Conservation (phyloP, 305 asterid genomes). For the Solanum hybrid region DNA sequence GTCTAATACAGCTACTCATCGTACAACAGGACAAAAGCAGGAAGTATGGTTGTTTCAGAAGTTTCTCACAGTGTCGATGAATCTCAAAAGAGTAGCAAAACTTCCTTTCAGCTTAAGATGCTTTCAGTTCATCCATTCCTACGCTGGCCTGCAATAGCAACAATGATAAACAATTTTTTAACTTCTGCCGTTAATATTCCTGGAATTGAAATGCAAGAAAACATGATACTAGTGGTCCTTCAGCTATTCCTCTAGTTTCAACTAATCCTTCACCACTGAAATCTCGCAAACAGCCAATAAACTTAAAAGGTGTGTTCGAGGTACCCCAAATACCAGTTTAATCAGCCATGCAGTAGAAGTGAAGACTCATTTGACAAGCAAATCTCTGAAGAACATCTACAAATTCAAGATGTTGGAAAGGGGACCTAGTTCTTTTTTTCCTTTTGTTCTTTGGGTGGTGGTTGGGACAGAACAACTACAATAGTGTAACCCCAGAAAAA, state of each 20-base stretch:
- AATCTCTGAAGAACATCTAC: background rate
- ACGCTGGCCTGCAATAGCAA: slow-evolving; percentile 63
- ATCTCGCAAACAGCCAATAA: background rate
- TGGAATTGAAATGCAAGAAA: background rate
- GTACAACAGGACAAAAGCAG: slow-evolving; percentile 1
- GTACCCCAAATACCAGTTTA: background rate
- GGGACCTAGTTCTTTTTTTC: background rate
- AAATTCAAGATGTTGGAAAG: background rate
- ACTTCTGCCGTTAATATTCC: background rate
- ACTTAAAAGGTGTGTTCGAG: background rate
- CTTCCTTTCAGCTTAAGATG: slow-evolving; percentile 38
- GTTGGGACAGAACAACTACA: background rate
- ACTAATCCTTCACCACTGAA: background rate
- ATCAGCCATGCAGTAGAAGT: background rate
- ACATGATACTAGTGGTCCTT: background rate
- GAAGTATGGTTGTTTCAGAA: slow-evolving; percentile 7
- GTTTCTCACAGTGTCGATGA: background rate
- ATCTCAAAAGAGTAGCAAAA: background rate
- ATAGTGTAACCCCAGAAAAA: background rate
- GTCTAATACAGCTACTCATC: background rate
- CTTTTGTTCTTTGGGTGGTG: background rate
- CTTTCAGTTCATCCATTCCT: slow-evolving; percentile 80
- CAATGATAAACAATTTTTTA: background rate
- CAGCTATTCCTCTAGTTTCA: background rate
- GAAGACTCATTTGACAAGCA: background rate